These are phyloP conservation scores for Colletotrichum sp. DNA, from an alignment of 2,329 filamentous ascomycete species.

Conservation along the genomic window DNA sequence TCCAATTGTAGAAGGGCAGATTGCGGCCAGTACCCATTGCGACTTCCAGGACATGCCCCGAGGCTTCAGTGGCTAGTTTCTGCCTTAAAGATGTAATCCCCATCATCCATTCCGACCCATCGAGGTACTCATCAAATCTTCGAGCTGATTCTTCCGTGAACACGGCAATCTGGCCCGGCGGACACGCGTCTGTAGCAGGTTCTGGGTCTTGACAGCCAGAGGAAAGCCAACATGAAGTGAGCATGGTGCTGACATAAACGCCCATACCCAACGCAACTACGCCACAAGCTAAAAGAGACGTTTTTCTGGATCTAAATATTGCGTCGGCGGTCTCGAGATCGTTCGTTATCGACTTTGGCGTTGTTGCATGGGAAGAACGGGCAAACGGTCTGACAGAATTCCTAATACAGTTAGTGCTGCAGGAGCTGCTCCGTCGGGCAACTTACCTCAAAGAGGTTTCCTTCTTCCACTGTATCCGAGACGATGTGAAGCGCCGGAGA, in stretches of 20 bases:
- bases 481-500: neutral
- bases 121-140: conserved; percentile 64
- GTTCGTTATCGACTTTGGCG: neutral
- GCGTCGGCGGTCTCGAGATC: conserved; percentile 13
- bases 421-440: neutral
- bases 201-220: neutral
- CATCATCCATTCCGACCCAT: conserved; percentile 61
- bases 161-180: conserved; percentile 55
- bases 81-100: conserved; percentile 59
- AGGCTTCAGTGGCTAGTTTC: conserved; percentile 51
- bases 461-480: neutral
- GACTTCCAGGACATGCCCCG: conserved; percentile 66
- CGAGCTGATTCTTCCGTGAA: conserved; percentile 52
- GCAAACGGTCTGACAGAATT: neutral
- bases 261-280: conserved; percentile 17
- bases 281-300: conserved; percentile 13
- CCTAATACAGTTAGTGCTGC: neutral
- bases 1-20: conserved; percentile 63
- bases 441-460: neutral
- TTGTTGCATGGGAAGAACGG: neutral
- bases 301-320: conserved; percentile 16
- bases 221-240: conserved; percentile 6
- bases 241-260: conserved; percentile 9
- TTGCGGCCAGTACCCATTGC: conserved; percentile 69
- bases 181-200: conserved; percentile 37